These are phyloP conservation scores for Fonsecaea monophora DNA, from an alignment of 2,329 filamentous ascomycete genomes.

Conservation along the genomic window DNA sequence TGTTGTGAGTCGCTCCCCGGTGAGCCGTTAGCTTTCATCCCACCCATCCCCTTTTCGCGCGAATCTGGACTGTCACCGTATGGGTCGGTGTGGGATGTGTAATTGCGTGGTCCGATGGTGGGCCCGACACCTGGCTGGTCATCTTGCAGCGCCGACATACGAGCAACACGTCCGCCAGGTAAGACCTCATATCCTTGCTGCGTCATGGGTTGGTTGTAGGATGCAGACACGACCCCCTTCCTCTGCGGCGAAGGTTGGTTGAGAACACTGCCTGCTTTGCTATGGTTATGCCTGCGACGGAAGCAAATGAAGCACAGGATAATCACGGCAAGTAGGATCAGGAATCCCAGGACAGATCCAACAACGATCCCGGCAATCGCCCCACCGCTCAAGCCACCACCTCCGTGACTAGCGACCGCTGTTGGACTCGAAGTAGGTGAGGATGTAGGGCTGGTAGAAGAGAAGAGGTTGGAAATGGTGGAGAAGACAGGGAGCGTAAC, in stretches of 20 bases:
- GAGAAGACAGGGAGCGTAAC: slow-evolving; percentile 79
- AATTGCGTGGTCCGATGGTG: slow-evolving; percentile 57
- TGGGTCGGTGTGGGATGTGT: slow-evolving; percentile 67
- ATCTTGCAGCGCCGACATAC: slow-evolving; percentile 89
- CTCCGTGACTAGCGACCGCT: slow-evolving; percentile 53
- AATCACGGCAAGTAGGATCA: slow-evolving; percentile 71
- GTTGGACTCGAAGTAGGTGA: slow-evolving; percentile 69
- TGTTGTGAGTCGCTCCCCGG: slow-evolving; percentile 81
- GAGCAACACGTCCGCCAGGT: slow-evolving; percentile 86
- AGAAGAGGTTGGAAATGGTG: slow-evolving; percentile 64
- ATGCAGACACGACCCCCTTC: slow-evolving; percentile 52
- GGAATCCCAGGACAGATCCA: slow-evolving; percentile 74
- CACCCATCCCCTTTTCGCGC: slow-evolving; percentile 59
- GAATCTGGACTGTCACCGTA: slow-evolving; percentile 76
- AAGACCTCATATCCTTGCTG: slow-evolving; percentile 72
- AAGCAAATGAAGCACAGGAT: slow-evolving; percentile 65
- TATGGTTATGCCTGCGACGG: slow-evolving; percentile 63
- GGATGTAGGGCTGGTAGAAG: slow-evolving; percentile 68
- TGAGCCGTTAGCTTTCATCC: slow-evolving; percentile 76
- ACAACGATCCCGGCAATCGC: slow-evolving; percentile 90
- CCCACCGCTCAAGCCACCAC: slow-evolving; percentile 73
- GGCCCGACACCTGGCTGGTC: slow-evolving; percentile 52
- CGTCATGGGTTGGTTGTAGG: slow-evolving; percentile 47
- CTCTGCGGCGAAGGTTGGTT: slow-evolving; percentile 82
- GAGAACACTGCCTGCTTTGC: slow-evolving; percentile 75